These are phyloP conservation scores for Corymbia calophylla DNA, from an alignment of 441 rosid species.

Conservation along the genomic window DNA sequence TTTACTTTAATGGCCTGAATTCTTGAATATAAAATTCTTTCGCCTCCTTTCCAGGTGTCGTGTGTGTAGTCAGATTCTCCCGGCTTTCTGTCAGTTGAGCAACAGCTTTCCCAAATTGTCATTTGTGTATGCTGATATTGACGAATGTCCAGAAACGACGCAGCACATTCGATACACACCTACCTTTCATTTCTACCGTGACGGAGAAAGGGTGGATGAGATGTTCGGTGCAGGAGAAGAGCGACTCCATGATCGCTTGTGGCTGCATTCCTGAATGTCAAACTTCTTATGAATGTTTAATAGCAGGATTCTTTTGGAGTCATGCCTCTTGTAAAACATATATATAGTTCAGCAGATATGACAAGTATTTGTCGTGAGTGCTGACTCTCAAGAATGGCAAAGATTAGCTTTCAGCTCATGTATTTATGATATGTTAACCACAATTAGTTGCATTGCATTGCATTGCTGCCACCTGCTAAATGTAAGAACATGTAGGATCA, in stretches of 20 bases:
- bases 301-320: background rate
- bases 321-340: background rate
- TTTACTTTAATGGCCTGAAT: background rate
- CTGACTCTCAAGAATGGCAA: background rate
- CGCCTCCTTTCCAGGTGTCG: conserved; percentile 55
- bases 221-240: conserved; percentile 95
- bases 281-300: background rate
- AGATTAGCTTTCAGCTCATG: background rate
- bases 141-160: conserved; percentile 91
- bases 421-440: background rate
- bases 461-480: background rate
- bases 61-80: conserved; percentile 78
- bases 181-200: conserved; percentile 78
- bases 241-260: conserved; percentile 82
- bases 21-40: background rate
- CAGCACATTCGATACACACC: conserved; percentile 87
- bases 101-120: conserved; percentile 50
- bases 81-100: conserved; percentile 68
- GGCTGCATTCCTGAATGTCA: conserved; percentile 76
- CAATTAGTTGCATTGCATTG: background rate
- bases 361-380: background rate
- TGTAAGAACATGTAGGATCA: background rate
- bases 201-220: conserved; percentile 89
- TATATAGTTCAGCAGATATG: background rate
- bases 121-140: conserved; percentile 87